Evolutionary conservation across 345 rosid genomes (phyloP).

Genomic region (Eucalyptus viminalis): DNA sequence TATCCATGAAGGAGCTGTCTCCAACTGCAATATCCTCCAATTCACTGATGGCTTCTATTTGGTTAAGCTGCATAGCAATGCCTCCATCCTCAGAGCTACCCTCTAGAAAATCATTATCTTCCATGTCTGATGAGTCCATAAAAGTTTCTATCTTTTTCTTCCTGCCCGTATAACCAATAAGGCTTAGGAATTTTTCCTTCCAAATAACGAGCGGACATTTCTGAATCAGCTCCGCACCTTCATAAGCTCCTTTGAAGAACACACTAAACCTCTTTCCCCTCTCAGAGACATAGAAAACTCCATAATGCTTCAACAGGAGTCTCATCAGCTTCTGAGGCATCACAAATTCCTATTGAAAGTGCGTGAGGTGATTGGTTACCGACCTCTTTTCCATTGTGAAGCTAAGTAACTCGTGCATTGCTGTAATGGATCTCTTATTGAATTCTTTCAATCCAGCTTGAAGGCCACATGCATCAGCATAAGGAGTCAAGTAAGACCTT

Average conservation of each 20-base stretch:
- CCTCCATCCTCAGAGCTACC: constrained; percentile 16
- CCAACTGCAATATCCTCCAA: no score
- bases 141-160: constrained; percentile 34
- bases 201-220: constrained; percentile 13
- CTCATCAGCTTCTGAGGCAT: constrained; percentile 97
- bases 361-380: constrained; percentile 82
- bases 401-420: constrained; percentile 82
- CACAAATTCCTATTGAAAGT: constrained; percentile 58
- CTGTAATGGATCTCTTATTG: constrained; percentile 71
- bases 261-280: constrained; percentile 47
- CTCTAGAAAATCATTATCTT: constrained; percentile 13
- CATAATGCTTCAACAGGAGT: constrained; percentile 72
- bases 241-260: constrained; percentile 28
- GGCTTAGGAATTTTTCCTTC: constrained; percentile 55
- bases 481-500: constrained; percentile 54
- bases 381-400: constrained; percentile 76
- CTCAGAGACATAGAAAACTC: constrained; percentile 80
- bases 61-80: constrained; percentile 7
- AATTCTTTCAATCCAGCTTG: constrained; percentile 73
- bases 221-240: constrained; percentile 53
- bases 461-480: constrained; percentile 59
- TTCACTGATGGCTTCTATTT: neutral
- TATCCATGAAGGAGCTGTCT: no score
- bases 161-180: constrained; percentile 47
- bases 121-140: constrained; percentile 33